phyloP scores from a whole-genome alignment of 1,284 basidiomycete genomes.

The Naganishia sp. region DNA sequence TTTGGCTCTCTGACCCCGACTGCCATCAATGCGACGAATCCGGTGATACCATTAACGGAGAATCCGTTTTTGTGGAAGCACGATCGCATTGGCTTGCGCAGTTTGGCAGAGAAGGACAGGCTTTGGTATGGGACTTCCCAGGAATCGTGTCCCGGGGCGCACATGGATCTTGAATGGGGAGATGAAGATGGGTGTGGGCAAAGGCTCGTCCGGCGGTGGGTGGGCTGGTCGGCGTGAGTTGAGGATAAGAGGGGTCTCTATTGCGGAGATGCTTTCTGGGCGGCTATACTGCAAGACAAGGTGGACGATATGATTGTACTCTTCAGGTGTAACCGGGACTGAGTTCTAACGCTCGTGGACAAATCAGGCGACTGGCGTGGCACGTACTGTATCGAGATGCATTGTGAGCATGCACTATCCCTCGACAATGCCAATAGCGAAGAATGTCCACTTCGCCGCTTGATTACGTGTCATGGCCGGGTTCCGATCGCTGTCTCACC shows the following conservation, averaged over 20 bases:
- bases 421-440: too few species aligned
- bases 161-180: conserved; percentile 71
- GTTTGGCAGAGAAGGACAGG: conserved; percentile 69
- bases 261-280: too few species aligned
- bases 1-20: conserved; percentile 46
- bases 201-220: conserved; percentile 49
- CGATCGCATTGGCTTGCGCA: conserved; percentile 83
- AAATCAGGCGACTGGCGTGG: too few species aligned
- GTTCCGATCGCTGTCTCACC: too few species aligned
- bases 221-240: conserved; percentile 41
- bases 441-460: too few species aligned
- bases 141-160: conserved; percentile 69
- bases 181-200: conserved; percentile 60
- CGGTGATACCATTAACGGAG: conserved; percentile 68
- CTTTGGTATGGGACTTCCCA: conserved; percentile 59
- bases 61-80: conserved; percentile 73
- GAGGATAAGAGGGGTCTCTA: background rate
- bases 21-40: conserved; percentile 49
- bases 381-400: too few species aligned
- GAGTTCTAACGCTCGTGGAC: too few species aligned
- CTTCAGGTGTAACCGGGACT: too few species aligned
- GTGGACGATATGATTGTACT: too few species aligned
- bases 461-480: too few species aligned
- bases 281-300: too few species aligned
- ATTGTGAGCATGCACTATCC: too few species aligned